phyloP scores from a whole-genome alignment of 2,329 filamentous ascomycete genomes.

The Trichoderma endophyticum region DNA sequence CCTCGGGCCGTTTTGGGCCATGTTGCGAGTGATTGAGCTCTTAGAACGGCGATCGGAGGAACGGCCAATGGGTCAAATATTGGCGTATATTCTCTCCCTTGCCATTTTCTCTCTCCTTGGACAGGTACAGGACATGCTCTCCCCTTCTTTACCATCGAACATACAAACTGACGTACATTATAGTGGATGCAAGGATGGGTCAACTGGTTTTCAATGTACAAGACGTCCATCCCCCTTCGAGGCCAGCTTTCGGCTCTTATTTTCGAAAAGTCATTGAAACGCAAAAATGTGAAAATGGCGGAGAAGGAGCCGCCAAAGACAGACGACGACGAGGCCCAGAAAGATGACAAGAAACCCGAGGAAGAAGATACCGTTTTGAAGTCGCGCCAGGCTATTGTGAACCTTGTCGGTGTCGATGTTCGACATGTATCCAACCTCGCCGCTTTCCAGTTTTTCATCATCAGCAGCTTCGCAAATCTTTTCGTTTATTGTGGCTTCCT shows the following conservation, averaged over 20 bases:
- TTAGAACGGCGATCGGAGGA: slow-evolving; percentile 56
- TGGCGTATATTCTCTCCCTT: slow-evolving; percentile 66
- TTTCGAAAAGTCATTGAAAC: slow-evolving; percentile 72
- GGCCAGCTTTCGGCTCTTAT: slow-evolving; percentile 68
- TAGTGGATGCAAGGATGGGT: slow-evolving; percentile 62
- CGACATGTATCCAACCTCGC: slow-evolving; percentile 67
- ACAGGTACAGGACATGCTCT: slow-evolving; percentile 29
- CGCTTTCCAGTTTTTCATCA: slow-evolving; percentile 63
- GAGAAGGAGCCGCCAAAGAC: slow-evolving; percentile 42
- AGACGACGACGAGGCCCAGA: slow-evolving; percentile 28
- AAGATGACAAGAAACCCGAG: slow-evolving; percentile 49
- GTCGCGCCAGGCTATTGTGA: slow-evolving; percentile 68
- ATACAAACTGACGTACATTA: not conserved
- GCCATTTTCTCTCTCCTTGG: slow-evolving; percentile 57
- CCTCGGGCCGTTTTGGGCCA: slow-evolving; percentile 67
- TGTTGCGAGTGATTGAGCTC: slow-evolving; percentile 61
- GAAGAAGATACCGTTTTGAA: slow-evolving; percentile 45
- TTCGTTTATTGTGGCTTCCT: slow-evolving; percentile 65
- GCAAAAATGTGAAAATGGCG: slow-evolving; percentile 71
- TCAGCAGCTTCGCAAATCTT: slow-evolving; percentile 60
- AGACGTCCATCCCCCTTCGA: slow-evolving; percentile 63
- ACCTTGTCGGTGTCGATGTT: slow-evolving; percentile 73
- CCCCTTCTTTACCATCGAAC: not conserved
- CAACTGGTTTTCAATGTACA: slow-evolving; percentile 63
- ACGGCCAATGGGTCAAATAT: slow-evolving; percentile 51